These are phyloP conservation scores for Amanita polypyramis DNA, from an alignment of 768 basidiomycete species.

Conservation along the genomic window DNA sequence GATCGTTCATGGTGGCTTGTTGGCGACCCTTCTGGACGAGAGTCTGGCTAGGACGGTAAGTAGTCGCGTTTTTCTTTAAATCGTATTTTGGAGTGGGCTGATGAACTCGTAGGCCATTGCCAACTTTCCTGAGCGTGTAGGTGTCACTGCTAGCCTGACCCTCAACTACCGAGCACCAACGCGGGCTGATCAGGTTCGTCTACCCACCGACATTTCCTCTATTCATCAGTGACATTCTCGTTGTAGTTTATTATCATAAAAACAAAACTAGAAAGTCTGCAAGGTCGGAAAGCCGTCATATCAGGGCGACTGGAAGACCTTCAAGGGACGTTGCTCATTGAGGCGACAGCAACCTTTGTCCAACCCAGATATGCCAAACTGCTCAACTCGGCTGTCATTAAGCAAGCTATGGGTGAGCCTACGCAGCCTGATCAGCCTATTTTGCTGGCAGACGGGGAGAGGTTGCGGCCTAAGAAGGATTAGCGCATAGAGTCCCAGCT, in stretches of 20 bases:
- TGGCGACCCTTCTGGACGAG: conserved; percentile 90
- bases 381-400: conserved; percentile 48
- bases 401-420: conserved; percentile 58
- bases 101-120: conserved; percentile 52
- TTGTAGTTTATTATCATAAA: conserved; percentile 75
- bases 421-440: conserved; percentile 22
- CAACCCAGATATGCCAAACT: conserved; percentile 84
- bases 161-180: conserved; percentile 84
- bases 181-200: conserved; percentile 69
- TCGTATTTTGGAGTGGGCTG: not conserved
- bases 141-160: conserved; percentile 81
- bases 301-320: conserved; percentile 66
- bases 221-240: not conserved
- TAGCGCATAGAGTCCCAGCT: too few relatives aligned
- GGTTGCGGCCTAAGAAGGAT: conserved; percentile 8
- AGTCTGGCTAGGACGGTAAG: conserved; percentile 65
- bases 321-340: conserved; percentile 72
- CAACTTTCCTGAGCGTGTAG: conserved; percentile 82
- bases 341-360: conserved; percentile 74
- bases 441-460: conserved; percentile 29
- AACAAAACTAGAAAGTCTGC: conserved; percentile 50
- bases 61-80: not conserved
- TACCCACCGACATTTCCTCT: not conserved
- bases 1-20: conserved; percentile 85
- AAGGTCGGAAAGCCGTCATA: conserved; percentile 74